Conservation (phyloP, 129 eudicot species). For the Flaveria ramosissima region DNA sequence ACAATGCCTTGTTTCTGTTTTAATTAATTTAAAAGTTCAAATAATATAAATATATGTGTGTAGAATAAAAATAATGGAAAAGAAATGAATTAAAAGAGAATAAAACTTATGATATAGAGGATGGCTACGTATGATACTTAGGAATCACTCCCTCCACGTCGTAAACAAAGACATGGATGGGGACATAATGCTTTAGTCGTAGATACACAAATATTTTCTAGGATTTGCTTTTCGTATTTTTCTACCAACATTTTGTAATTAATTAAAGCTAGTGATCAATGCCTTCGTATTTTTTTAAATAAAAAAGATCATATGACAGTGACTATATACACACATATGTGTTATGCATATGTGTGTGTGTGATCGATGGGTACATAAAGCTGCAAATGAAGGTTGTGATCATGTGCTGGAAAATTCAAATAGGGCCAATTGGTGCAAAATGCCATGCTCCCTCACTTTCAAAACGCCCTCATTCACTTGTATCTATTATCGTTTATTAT, state of each 20-base stretch:
- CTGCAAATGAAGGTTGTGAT: no score
- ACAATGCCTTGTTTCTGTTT: no score
- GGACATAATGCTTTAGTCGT: constrained; percentile 41
- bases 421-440: no score
- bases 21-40: no score
- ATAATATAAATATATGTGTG: no score
- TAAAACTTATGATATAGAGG: constrained; percentile 45
- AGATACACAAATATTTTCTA: constrained; percentile 28
- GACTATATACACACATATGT: neutral
- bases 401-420: no score
- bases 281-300: neutral
- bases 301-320: constrained; percentile 23
- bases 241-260: constrained; percentile 18
- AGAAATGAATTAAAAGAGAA: neutral
- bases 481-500: no score
- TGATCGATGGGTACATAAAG: no score
- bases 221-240: constrained; percentile 39
- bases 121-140: constrained; percentile 60
- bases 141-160: constrained; percentile 62
- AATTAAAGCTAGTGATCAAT: neutral
- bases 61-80: neutral
- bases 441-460: no score
- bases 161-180: constrained; percentile 43
- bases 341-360: no score
- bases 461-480: no score